Evolutionary conservation across 129 eudicot species (phyloP), one percentile per base, ranked within the genome.

Genomic region (Saussurea involucrata): DNA sequence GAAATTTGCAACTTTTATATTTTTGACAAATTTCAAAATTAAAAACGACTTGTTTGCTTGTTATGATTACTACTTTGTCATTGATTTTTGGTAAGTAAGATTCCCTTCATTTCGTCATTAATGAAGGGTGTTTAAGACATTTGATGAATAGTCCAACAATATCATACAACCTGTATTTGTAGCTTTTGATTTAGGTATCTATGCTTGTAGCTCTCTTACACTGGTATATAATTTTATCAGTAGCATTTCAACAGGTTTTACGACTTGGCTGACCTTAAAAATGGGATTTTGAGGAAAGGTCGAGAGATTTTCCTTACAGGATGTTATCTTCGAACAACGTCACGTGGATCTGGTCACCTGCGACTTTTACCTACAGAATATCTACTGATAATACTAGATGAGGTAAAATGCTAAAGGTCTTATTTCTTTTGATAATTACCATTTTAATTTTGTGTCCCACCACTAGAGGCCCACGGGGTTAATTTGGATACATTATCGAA

Each of bases 301-400:
- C 80, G 96, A 49, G 94, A 91, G 87, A 77, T 88, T 72, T 83
- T 88, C 15, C 83, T 91, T 61, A 95, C 98, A 34, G 98, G 98
- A 73, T 95, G 98, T 76, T 87, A 89, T 74, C 96, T 95, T 74
- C 90, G 98, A 78, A 81, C 87, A 49, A 78, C 93, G 68, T 63
- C 82, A 21, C 88, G 86, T 55, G 89, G 88, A 80, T 85, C 88
- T 69, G 90, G 83, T 42, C 84, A 79, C 74, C 66, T 90, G 63
- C 86, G 99, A 55, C 97, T 95, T 78, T 53, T 92, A 33, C 99
- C 99, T 73, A 89, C 99, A 5, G 99, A 95, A 69, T 92, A 91
- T 87, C 70, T 92, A 80, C 86, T 95, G 61, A 87, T 90, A 72
- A 79, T 95, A 72, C 80, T 95, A 65, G 93, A 95, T 75, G 96